Percentiles rank a stretch among this genome's conserved stretches.
Conservation (phyloP, 2,329 filamentous ascomycete genomes). For the Hirsutella thompsonii region DNA sequence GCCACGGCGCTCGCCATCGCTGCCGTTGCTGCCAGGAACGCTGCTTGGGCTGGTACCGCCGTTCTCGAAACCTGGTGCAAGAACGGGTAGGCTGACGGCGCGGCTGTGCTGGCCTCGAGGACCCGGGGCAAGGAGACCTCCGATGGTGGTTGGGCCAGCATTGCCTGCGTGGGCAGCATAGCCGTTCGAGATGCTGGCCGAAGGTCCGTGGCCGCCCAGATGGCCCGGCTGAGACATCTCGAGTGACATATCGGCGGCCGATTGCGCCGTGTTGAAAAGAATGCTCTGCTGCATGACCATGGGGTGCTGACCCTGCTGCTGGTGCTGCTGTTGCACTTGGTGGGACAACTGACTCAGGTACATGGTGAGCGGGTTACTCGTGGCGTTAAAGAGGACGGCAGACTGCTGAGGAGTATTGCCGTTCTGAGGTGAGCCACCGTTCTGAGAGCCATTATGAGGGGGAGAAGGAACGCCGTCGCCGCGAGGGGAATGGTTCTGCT, state of each 20-base stretch:
- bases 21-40: slow-evolving; percentile 28
- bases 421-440: slow-evolving; percentile 42
- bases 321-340: slow-evolving; percentile 60
- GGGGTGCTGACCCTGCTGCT: slow-evolving; percentile 62
- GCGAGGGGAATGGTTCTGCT: slow-evolving; percentile 54
- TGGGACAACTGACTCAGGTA: slow-evolving; percentile 77
- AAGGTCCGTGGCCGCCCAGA: slow-evolving; percentile 50
- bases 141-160: slow-evolving; percentile 55
- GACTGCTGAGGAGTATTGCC: slow-evolving; percentile 47
- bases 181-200: slow-evolving; percentile 53
- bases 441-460: slow-evolving; percentile 46
- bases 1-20: slow-evolving; percentile 44
- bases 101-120: slow-evolving; percentile 54
- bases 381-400: slow-evolving; percentile 65
- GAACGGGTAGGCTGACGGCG: slow-evolving; percentile 74
- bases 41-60: slow-evolving; percentile 39
- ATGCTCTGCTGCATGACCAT: slow-evolving; percentile 67
- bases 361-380: slow-evolving; percentile 82
- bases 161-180: slow-evolving; percentile 39
- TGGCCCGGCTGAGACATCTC: slow-evolving; percentile 49
- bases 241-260: slow-evolving; percentile 42
- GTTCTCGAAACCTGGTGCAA: slow-evolving; percentile 51
- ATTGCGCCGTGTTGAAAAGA: slow-evolving; percentile 62
- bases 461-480: slow-evolving; percentile 47
- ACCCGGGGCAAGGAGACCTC: slow-evolving; percentile 63